Conservation (phyloP, 2,329 filamentous ascomycete species). For the Cercospora brassicicola region DNA sequence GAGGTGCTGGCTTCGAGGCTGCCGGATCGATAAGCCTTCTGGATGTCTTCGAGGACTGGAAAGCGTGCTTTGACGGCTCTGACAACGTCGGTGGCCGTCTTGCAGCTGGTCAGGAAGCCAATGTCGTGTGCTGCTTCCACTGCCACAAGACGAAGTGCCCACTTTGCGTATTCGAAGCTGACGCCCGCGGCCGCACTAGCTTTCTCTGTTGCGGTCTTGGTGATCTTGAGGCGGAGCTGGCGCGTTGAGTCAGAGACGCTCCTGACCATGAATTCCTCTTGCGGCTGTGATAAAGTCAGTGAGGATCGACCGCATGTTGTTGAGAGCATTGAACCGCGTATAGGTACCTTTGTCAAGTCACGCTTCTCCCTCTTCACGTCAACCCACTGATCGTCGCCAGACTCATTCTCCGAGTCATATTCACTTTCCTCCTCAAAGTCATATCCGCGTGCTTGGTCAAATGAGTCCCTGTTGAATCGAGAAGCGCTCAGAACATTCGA, state of each 20-base stretch:
- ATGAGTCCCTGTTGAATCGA: conserved; percentile 16
- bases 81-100: conserved; percentile 15
- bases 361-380: background rate
- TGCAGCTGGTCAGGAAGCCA: conserved; percentile 16
- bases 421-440: background rate
- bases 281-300: background rate
- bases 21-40: conserved; percentile 17
- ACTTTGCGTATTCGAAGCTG: conserved; percentile 12
- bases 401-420: conserved; percentile 10
- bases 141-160: conserved; percentile 8
- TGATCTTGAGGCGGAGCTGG: conserved; percentile 6
- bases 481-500: background rate
- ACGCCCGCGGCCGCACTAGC: conserved; percentile 19
- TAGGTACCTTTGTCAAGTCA: background rate
- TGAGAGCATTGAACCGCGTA: background rate
- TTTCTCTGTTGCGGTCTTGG: conserved; percentile 2
- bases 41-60: conserved; percentile 22
- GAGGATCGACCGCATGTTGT: background rate
- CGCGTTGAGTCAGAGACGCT: background rate
- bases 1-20: background rate
- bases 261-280: conserved; percentile 7
- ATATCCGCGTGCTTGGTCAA: conserved; percentile 1
- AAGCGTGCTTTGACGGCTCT: conserved; percentile 16
- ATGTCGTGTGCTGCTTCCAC: conserved; percentile 19
- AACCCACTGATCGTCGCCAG: conserved; percentile 12